Evolutionary conservation across 768 basidiomycete genomes (phyloP), one percentile per base, ranked within the genome.

Genomic region (Asterophora parasitica): DNA sequence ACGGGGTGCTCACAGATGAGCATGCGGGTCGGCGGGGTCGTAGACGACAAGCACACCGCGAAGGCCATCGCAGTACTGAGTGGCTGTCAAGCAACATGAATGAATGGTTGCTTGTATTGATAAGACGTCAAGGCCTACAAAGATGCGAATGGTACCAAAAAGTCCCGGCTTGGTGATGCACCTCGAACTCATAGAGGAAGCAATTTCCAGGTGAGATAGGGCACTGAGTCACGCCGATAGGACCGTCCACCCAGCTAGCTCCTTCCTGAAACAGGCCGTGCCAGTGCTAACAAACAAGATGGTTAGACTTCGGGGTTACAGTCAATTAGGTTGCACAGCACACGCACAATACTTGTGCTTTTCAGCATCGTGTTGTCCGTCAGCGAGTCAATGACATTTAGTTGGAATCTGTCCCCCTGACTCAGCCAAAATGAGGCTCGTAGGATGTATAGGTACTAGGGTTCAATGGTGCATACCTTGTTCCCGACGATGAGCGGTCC

Each of bases 61-160:
- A 19, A 81, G 64, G 0, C 78, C 79, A 45, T 81, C 79, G 42
- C 79, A 81, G 48, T 80, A 80, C 60, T 81, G 79, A 0, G 71
- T 69, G 4, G 67, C 68, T 63, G 55, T 2, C 12, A 13, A 20
- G 9, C 4, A 41, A 42, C 16, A 3, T 23, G 23, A 23, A 23
- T 23, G 23, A 23, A 23, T 23, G 23, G 23, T 23, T 23, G 23
- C 6, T 23, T 23, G 23, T 6, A 6, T 3, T 23, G 23, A 23
- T 23, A 23, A 23, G 6, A 23, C 23, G 23, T 23, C 6, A 6
- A 23, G 3, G 23, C 23, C 23, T 23, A 23, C 23, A 23, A 3
- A 23, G 23, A 42, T 48, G 47, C 1, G 47, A 48, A 42, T 42
- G 47, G 13, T 48, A 48, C 47, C 47, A 48, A 31, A 42, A 45